Base-by-base conservation (phyloP, 108 stramenopile species). In the Fragilariopsis cylindrus region DNA sequence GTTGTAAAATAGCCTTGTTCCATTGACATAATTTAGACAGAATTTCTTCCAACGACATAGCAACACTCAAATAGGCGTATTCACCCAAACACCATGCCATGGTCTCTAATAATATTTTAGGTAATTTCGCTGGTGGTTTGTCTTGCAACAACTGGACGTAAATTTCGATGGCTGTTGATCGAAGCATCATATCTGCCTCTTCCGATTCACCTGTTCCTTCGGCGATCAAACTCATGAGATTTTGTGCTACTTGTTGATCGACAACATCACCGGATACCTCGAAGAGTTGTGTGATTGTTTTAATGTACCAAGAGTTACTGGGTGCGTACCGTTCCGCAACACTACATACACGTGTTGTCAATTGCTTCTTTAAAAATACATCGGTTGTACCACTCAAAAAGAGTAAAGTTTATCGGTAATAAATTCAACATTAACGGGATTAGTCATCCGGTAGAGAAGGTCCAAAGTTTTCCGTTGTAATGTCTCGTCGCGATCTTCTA, bases 81-180 rank as follows among this genome's bases (percentile, higher is more conserved):
- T 99, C 99, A 42, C 99, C 99, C 63, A 99, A 89, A 48, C 95
- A 94, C 99, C 99, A 99, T 30, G 98, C 96, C 84, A 98, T 87
- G 46, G 95, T 95, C 72, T 97, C 95, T 52, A 97, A 73, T 60
- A 99, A 88, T 9, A 95, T 68, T 68, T 78, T 84, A 3, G 96
- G 95, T 21, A 98, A 76, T 42, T 84, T 80, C 21, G 85, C 83
- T 3, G 77, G 74, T 16, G 87, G 90, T 50, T 87, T 83, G 8
- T 81, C 81, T 45, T 86, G 86, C 48, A 98, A 72, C 69, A 98
- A 74, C 18, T 75, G 83, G 7, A 89, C 85, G 76, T 95, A 98
- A n/a, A 91, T 78, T 65, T 97, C 97, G 57, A 98, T 95, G 30
- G 97, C 97, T 48, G 94, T 93, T 66, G 84, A 85, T 16, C 99